phyloP scores from a whole-genome alignment of 202 grass and related monocot species.

The Schoenoplectus tabernaemontani region DNA sequence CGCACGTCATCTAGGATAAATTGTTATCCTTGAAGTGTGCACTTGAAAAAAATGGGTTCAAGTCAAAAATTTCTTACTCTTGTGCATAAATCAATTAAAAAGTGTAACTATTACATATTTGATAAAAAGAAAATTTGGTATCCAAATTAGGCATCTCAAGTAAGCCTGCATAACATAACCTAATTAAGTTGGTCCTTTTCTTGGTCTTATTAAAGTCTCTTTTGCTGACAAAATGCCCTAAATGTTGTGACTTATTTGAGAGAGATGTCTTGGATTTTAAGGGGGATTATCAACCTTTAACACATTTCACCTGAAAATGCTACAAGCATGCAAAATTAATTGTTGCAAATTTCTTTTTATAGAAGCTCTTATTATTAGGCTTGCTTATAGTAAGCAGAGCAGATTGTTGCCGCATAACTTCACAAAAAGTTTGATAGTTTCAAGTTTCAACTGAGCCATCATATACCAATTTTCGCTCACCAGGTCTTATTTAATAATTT shows the following conservation, averaged over 20 bases:
- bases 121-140: not conserved
- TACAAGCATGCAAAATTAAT: not conserved
- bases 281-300: not conserved
- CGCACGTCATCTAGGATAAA: slow-evolving; percentile 67
- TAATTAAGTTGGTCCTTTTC: not conserved
- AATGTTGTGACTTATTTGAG: not conserved
- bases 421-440: not conserved
- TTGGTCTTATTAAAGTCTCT: not conserved
- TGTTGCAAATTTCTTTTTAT: not conserved
- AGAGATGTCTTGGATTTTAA: not conserved
- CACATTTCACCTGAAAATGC: not conserved
- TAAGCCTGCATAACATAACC: not conserved
- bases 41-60: slow-evolving; percentile 85
- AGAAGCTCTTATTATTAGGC: not conserved
- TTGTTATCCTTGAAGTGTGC: slow-evolving; percentile 65
- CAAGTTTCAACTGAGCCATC: not conserved
- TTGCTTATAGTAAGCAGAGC: not conserved
- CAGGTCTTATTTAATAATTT: not conserved
- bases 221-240: not conserved
- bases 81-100: slow-evolving; percentile 46
- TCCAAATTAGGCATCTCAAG: not conserved
- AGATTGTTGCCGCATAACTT: not conserved
- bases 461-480: not conserved
- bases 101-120: not conserved
- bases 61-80: slow-evolving; percentile 83